A percentile compares a stretch with the other conserved stretches of the same genome.
phyloP scores from a whole-genome alignment of 495 filamentous ascomycete species.

The Penicillium antarcticum region DNA sequence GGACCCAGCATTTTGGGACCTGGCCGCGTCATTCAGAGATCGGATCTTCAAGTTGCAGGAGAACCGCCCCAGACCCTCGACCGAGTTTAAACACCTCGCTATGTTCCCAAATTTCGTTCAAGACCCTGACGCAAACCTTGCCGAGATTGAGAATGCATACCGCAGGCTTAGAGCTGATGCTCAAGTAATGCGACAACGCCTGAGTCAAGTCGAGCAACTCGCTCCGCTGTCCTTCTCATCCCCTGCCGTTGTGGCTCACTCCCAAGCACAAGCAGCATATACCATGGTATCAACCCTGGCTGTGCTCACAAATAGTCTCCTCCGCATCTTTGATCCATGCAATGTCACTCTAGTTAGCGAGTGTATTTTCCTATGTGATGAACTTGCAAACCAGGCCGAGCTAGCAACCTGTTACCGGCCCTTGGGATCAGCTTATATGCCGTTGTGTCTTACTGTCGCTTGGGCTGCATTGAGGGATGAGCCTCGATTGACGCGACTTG shows the following conservation, averaged over 20 bases:
- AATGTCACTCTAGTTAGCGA: constrained; percentile 13
- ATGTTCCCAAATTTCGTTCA: constrained; percentile 20
- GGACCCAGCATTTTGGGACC: constrained; percentile 14
- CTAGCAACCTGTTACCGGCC: constrained; percentile 15
- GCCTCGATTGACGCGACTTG: neutral
- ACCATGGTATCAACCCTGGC: constrained; percentile 18
- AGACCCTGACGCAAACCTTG: constrained; percentile 12
- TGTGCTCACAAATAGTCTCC: constrained; percentile 29
- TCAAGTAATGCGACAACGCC: constrained; percentile 4
- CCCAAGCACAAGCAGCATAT: constrained; percentile 21
- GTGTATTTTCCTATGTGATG: constrained; percentile 11
- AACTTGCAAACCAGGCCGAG: constrained; percentile 16
- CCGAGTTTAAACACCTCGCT: constrained; percentile 12
- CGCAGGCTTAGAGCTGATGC: constrained; percentile 11
- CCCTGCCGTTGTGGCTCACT: constrained; percentile 4
- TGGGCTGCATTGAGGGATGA: constrained; percentile 14
- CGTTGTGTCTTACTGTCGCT: constrained; percentile 15
- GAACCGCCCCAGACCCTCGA: constrained; percentile 4
- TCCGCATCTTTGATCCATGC: constrained; percentile 19
- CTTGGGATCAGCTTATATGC: constrained; percentile 18
- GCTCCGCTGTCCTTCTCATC: neutral
- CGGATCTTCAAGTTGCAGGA: neutral
- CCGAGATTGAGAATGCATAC: constrained; percentile 20
- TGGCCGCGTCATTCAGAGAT: constrained; percentile 5
- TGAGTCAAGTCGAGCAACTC: neutral